These are phyloP conservation scores for Colletotrichum cordylinicola DNA, from an alignment of 2,329 filamentous ascomycete species.

Conservation along the genomic window DNA sequence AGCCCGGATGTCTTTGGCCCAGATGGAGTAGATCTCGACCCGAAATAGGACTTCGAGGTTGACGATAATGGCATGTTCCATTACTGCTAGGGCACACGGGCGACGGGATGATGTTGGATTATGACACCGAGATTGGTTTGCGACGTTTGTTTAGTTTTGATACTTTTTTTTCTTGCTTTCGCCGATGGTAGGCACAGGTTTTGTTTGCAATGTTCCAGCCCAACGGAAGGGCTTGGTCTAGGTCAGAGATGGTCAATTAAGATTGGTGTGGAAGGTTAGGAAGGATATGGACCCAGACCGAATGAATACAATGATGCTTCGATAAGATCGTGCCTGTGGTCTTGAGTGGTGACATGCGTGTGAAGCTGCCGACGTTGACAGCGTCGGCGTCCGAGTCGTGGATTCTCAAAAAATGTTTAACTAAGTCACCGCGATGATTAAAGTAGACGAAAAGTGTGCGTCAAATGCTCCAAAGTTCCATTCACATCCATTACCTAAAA, in stretches of 20 bases:
- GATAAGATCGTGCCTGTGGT: neutral
- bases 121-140: neutral
- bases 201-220: neutral
- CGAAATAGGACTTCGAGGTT: neutral
- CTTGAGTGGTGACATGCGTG: neutral
- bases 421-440: neutral
- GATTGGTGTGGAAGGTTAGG: neutral
- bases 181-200: neutral
- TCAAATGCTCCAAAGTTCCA: neutral
- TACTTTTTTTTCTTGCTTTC: neutral
- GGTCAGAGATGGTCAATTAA: neutral
- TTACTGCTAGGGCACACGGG: neutral
- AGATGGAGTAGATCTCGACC: neutral
- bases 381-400: neutral
- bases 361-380: neutral
- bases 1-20: neutral
- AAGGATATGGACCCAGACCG: neutral
- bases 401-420: no score
- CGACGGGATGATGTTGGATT: neutral
- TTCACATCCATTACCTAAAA: constrained; percentile 20
- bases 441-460: neutral
- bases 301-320: neutral
- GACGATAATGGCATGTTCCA: neutral
- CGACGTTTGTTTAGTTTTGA: neutral
- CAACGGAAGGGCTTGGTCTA: neutral